phyloP scores from a whole-genome alignment of 257 asterid genomes.

The Fraxinus quadrangulata region DNA sequence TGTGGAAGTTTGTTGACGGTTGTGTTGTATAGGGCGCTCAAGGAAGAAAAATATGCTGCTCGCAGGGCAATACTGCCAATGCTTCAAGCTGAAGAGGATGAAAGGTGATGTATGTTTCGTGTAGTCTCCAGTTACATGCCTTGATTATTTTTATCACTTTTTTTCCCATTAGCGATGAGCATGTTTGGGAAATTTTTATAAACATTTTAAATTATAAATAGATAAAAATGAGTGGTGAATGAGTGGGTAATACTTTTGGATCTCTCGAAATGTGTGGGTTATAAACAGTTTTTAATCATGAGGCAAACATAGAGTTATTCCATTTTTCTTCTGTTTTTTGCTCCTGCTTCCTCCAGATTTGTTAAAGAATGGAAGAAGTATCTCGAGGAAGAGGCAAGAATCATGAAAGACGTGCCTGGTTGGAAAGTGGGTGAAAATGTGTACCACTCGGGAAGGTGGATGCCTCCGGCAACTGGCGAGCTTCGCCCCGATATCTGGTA shows the following conservation, averaged over 20 bases:
- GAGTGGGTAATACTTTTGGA: too few species aligned
- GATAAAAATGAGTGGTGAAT: too few species aligned
- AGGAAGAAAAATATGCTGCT: constrained; percentile 83
- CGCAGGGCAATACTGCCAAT: constrained; percentile 72
- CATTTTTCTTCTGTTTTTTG: background rate
- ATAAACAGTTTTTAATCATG: too few species aligned
- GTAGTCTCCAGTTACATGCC: constrained; percentile 4
- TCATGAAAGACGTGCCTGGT: constrained; percentile 96
- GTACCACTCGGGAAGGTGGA: constrained; percentile 91
- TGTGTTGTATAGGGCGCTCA: constrained; percentile 51
- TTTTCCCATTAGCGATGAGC: background rate
- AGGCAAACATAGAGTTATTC: background rate
- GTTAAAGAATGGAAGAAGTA: constrained; percentile 80
- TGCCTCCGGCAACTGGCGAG: constrained; percentile 97
- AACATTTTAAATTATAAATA: too few species aligned
- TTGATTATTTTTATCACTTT: background rate
- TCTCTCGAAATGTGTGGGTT: too few species aligned
- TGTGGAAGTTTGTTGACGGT: constrained; percentile 10
- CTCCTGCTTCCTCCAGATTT: constrained; percentile 41
- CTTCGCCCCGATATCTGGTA: constrained; percentile 95
- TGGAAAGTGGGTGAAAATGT: constrained; percentile 97
- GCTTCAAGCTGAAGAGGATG: constrained; percentile 92
- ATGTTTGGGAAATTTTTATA: too few species aligned
- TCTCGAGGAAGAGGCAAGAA: constrained; percentile 84
- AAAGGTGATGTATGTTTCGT: constrained; percentile 44